These are phyloP conservation scores for Cyclotella choctawhatcheeana DNA, from an alignment of 108 stramenopile genomes.

Conservation along the genomic window DNA sequence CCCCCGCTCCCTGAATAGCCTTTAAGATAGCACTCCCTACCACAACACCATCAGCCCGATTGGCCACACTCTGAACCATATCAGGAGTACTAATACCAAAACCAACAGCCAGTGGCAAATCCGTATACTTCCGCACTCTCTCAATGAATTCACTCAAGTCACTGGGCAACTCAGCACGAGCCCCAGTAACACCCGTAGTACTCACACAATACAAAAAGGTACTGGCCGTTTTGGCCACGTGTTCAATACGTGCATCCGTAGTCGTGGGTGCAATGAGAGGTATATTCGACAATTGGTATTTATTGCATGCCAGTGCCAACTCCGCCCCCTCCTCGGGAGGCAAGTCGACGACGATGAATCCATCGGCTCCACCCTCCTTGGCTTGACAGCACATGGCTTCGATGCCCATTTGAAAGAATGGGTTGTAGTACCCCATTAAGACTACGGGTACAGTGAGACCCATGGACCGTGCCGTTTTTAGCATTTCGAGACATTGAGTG, in stretches of 20 bases:
- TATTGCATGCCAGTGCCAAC: slow-evolving; percentile 84
- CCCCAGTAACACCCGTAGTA: slow-evolving; percentile 97
- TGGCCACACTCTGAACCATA: slow-evolving; percentile 91
- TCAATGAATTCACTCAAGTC: slow-evolving; percentile 92
- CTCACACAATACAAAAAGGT: slow-evolving; percentile 98
- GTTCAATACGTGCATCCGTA: slow-evolving; percentile 91
- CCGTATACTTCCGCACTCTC: slow-evolving; percentile 88
- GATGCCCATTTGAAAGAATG: slow-evolving; percentile 94
- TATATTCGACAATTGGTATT: slow-evolving; percentile 90
- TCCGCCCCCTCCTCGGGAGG: slow-evolving; percentile 93
- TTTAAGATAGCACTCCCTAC: slow-evolving; percentile 97
- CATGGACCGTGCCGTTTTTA: slow-evolving; percentile 81
- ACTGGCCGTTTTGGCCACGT: slow-evolving; percentile 84
- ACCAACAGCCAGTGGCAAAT: slow-evolving; percentile 94
- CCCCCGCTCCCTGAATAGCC: slow-evolving; percentile 82
- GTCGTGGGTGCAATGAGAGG: slow-evolving; percentile 97
- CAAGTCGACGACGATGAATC: slow-evolving; percentile 98
- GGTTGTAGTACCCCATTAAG: slow-evolving; percentile 99
- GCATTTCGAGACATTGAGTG: slow-evolving; percentile 84
- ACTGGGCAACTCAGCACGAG: slow-evolving; percentile 75
- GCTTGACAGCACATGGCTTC: slow-evolving; percentile 88
- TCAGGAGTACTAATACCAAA: slow-evolving; percentile 94
- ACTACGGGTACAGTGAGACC: slow-evolving; percentile 98
- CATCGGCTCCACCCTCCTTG: slow-evolving; percentile 87
- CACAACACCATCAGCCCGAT: slow-evolving; percentile 96